Evolutionary conservation across 169 alveolate genomes (phyloP).

Genomic region (Plasmodium adleri): DNA sequence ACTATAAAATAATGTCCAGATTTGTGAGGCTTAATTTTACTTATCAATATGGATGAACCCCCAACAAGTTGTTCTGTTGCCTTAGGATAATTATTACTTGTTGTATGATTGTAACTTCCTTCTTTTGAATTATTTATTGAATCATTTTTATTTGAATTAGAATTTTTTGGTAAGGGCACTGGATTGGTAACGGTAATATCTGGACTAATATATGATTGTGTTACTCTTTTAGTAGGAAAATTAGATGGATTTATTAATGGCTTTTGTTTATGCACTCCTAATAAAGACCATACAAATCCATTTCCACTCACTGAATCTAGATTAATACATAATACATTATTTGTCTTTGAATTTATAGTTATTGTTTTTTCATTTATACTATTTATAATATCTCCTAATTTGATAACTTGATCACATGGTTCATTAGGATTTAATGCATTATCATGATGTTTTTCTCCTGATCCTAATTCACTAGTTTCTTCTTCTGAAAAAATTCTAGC

Average conservation of each 20-base stretch:
- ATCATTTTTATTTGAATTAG: neutral
- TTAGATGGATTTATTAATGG: constrained; percentile 23
- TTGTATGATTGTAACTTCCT: neutral
- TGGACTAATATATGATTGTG: constrained; percentile 13
- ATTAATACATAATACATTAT: constrained; percentile 22
- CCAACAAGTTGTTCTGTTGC: constrained; percentile 10
- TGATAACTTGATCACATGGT: constrained; percentile 19
- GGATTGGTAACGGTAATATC: constrained; percentile 69
- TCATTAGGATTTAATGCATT: constrained; percentile 12
- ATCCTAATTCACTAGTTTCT: neutral
- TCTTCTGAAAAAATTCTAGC: neutral
- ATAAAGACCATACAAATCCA: constrained; percentile 48
- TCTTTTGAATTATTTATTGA: neutral
- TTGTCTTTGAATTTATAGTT: neutral
- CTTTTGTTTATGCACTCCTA: constrained; percentile 22
- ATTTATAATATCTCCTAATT: constrained; percentile 39
- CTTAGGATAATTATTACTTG: neutral
- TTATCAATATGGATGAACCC: constrained; percentile 10
- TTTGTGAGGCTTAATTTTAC: constrained; percentile 26
- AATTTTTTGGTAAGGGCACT: neutral
- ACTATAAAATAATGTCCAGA: constrained; percentile 29
- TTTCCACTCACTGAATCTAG: constrained; percentile 36
- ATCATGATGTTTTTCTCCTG: neutral
- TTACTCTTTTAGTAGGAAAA: constrained; percentile 42
- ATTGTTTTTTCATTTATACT: constrained; percentile 17